Base-by-base conservation (phyloP, 441 rosid genomes). In the Macaranga tanarius region DNA sequence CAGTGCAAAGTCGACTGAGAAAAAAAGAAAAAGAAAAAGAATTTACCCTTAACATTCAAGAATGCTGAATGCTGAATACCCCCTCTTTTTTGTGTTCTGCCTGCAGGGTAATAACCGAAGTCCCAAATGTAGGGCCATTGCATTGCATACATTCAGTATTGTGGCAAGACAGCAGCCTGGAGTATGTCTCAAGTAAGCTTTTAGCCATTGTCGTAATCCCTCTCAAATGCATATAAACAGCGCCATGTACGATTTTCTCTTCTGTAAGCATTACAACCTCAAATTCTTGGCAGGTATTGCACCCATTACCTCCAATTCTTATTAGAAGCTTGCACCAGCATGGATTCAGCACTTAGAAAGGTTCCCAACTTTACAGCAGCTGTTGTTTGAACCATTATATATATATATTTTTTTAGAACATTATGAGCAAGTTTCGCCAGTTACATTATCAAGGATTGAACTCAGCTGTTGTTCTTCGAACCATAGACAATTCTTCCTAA, bases 281-380 rank as follows among this genome's bases (percentile, higher is more conserved):
- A 69, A 50, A 56, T 22, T 40, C 62, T 22, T 69, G 13, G 59
- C 47, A 69, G 72, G 52, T 25, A 38, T 15, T 69, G 54, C 56
- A 63, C 13, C 12, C 4, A 10, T 69, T 92, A 85, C 83, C 96
- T 90, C 74, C 96, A 96, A 40, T 88, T 92, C 77, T 77, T 90
- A 75, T 83, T 90, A 84, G 90, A 92, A 85, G 96, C 92, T 73
- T 89, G 95, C 84, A 89, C 83, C 74, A 91, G 88, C 71, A 88
- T 80, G 79, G 87, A 84, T 80, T 81, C 90, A 64, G 92, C 90
- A 81, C 93, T 90, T 73, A 86, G 92, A 69, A 96, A 92, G 92
- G 97, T 91, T 47, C 45, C 4, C 22, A 25, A 61, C 26, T 56
- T 19, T 5, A n/a, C 65, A 23, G 40, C 31, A 26, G n/a, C 7